Base-by-base conservation (phyloP, 371 early-diverging fungal species). In the Choanephora cucurbitarum region DNA sequence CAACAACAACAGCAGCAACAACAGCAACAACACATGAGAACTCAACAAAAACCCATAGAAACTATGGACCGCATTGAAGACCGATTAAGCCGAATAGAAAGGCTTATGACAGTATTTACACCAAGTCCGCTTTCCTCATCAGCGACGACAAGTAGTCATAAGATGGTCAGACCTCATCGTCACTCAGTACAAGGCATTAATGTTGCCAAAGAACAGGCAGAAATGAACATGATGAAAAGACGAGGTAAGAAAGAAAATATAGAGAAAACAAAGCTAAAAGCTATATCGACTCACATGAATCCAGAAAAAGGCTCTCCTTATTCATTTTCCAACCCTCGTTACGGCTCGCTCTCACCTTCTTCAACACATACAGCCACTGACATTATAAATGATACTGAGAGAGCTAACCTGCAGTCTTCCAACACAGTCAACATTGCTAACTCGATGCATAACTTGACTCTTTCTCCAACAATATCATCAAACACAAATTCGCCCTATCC, bases 21-120 rank as follows among this genome's bases (percentile, higher is more conserved):
- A 58, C 49, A 42, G 10, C 10, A 24, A 15, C 7, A 22, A 32
- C 18, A 43, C 23, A 44, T 7, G 28, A 28, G 7, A 28, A 7
- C 7, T 5, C 43, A 31, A 17, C 19, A 39, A 32, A 47, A 23
- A 13, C 53, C 63, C 10, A 23, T 34, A 18, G 72, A 66, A 55
- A 64, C 80, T 19, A 75, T 79, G 51, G 79, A 78, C 50, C 60
- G 75, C 32, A 78, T 78, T 9, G 76, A 79, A 42, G 80, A 79
- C 52, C 67, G 80, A 24, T 55, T 79, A 10, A 57, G 68, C 37
- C 61, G 76, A n/a, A 79, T 79, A 15, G 80, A 79, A 47, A 66
- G 63, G 50, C 55, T 79, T 9, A 75, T 79, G 76, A 67, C 76
- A 19, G 80, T 77, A 4, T 76, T 79, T 53, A 65, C 71, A 9